Conservation (phyloP, 371 early-diverging fungal species). For the Mucor plumbeus region DNA sequence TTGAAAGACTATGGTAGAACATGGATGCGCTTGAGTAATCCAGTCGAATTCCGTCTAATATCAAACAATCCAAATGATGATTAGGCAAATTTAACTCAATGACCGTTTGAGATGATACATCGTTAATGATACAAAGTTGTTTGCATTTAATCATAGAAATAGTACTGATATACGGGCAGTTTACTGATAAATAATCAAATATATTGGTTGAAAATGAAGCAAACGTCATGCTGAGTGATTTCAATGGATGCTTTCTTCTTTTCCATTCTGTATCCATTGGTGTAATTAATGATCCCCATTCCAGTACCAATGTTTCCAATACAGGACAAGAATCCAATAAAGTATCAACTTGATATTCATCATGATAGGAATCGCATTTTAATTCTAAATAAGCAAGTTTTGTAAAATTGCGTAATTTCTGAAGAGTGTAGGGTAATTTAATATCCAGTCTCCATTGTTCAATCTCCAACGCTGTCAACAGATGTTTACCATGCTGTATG, state of each 20-base stretch:
- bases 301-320: conserved; percentile 11
- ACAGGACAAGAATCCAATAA: conserved; percentile 14
- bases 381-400: conserved; percentile 9
- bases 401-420: background rate
- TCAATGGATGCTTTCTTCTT: background rate
- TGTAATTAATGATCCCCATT: conserved; percentile 17
- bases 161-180: conserved; percentile 5
- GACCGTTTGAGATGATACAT: background rate
- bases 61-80: conserved; percentile 3
- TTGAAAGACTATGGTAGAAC: conserved; percentile 13
- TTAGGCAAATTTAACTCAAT: conserved; percentile 11
- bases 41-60: conserved; percentile 17
- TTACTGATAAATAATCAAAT: conserved; percentile 7
- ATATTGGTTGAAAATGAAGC: conserved; percentile 9
- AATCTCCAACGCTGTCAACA: conserved; percentile 18
- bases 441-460: conserved; percentile 25
- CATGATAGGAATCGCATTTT: conserved; percentile 24
- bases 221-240: conserved; percentile 3
- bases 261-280: background rate
- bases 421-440: background rate
- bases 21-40: conserved; percentile 14
- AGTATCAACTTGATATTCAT: conserved; percentile 13
- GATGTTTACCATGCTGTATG: background rate
- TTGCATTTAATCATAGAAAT: conserved; percentile 16
- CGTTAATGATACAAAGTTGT: background rate